A percentile compares a stretch with the other conserved stretches of the same genome.
phyloP scores from a whole-genome alignment of 2,329 filamentous ascomycete genomes.

The Colletotrichum gloeosporioides region DNA sequence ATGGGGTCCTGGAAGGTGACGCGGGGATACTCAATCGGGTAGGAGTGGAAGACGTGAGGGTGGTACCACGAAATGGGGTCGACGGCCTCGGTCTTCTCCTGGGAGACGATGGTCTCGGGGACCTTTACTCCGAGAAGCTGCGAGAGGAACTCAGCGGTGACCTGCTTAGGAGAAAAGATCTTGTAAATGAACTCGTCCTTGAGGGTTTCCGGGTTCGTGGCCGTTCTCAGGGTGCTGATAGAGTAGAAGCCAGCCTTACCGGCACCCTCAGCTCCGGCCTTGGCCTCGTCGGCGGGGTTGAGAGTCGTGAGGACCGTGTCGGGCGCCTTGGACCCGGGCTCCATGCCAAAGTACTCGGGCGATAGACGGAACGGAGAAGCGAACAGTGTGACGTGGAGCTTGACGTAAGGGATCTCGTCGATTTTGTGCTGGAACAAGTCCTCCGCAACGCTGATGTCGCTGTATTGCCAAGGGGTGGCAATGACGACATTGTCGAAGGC shows the following conservation, averaged over 20 bases:
- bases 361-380: slow-evolving; percentile 77
- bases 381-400: slow-evolving; percentile 89
- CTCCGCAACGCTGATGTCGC: slow-evolving; percentile 68
- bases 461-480: slow-evolving; percentile 83
- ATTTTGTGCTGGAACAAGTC: slow-evolving; percentile 73
- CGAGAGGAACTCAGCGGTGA: slow-evolving; percentile 60
- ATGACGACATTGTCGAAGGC: slow-evolving; percentile 83
- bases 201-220: slow-evolving; percentile 64
- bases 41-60: slow-evolving; percentile 80
- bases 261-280: slow-evolving; percentile 60
- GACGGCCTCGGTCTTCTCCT: slow-evolving; percentile 33
- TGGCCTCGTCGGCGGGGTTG: slow-evolving; percentile 58
- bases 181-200: slow-evolving; percentile 67
- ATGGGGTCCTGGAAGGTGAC: slow-evolving; percentile 85
- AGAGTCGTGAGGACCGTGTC: slow-evolving; percentile 85
- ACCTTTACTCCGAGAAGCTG: slow-evolving; percentile 55
- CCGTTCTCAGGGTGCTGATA: slow-evolving; percentile 73
- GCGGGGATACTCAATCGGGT: slow-evolving; percentile 84
- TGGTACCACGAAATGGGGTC: slow-evolving; percentile 76
- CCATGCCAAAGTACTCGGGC: slow-evolving; percentile 73
- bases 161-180: slow-evolving; percentile 63
- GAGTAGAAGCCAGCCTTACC: slow-evolving; percentile 85
- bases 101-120: slow-evolving; percentile 42
- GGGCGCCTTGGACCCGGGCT: slow-evolving; percentile 64
- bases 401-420: slow-evolving; percentile 83